A percentile compares a stretch with the other conserved stretches of the same genome.
Evolutionary conservation across 495 filamentous ascomycete species (phyloP).

Genomic region (Entonaema liquescens): DNA sequence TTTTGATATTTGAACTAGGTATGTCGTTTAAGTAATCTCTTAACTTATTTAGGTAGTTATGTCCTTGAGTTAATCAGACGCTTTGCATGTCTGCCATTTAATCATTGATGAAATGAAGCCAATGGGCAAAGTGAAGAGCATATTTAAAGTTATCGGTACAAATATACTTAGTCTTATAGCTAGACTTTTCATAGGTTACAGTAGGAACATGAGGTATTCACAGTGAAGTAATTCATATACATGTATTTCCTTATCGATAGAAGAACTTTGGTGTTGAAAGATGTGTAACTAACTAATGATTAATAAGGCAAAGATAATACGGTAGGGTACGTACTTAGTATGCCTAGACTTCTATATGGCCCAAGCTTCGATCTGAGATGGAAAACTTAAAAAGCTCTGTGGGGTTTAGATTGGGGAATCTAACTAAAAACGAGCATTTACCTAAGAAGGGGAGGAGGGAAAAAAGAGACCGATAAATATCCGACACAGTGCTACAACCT

Average conservation of each 20-base stretch:
- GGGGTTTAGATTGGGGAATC: not conserved
- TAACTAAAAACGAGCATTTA: not conserved
- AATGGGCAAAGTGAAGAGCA: not conserved
- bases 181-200: not conserved
- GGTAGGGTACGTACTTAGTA: not conserved
- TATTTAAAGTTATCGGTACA: not conserved
- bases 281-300: not conserved
- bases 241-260: not conserved
- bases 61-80: no score
- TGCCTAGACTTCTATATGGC: not conserved
- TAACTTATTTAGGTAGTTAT: not conserved
- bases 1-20: not conserved
- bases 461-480: conserved; percentile 40
- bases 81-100: not conserved
- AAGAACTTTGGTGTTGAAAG: not conserved
- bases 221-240: not conserved
- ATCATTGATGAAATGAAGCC: not conserved
- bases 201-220: not conserved
- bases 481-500: conserved; percentile 15
- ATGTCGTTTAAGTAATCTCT: not conserved
- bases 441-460: not conserved
- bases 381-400: not conserved
- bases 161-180: not conserved
- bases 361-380: conserved; percentile 1
- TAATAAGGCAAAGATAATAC: not conserved